Evolutionary conservation across 2,329 filamentous ascomycete species (phyloP).

Genomic region (Bimuria novae-zelandiae): DNA sequence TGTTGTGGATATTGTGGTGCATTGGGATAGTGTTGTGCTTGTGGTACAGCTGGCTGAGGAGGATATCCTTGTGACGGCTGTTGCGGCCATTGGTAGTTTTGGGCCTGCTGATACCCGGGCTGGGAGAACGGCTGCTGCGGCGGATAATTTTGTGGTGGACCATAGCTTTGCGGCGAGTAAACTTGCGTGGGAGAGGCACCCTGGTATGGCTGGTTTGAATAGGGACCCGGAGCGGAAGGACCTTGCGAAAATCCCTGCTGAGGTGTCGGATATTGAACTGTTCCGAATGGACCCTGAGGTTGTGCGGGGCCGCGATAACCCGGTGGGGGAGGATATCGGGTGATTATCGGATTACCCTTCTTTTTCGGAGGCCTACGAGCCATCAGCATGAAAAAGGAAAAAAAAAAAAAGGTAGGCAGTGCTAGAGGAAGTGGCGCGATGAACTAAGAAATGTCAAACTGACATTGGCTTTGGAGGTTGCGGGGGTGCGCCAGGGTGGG

Average conservation of each 20-base stretch:
- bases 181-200: conserved; percentile 23
- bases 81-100: conserved; percentile 34
- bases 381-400: too few species aligned
- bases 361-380: conserved; percentile 46
- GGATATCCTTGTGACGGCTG: conserved; percentile 23
- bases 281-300: conserved; percentile 34
- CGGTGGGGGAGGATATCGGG: conserved; percentile 55
- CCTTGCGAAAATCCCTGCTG: conserved; percentile 35
- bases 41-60: conserved; percentile 27
- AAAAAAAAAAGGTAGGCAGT: too few species aligned
- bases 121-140: conserved; percentile 26
- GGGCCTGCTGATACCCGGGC: conserved; percentile 19
- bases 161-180: conserved; percentile 32
- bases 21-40: conserved; percentile 25
- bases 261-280: conserved; percentile 32
- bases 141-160: conserved; percentile 25
- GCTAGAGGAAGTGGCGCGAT: too few species aligned
- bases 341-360: conserved; percentile 55
- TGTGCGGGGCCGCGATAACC: conserved; percentile 48
- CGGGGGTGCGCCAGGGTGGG: conserved; percentile 26
- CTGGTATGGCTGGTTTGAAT: conserved; percentile 29
- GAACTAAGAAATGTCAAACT: conserved; percentile 25
- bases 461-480: conserved; percentile 39
- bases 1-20: conserved; percentile 28
- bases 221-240: conserved; percentile 23